Conservation (phyloP, 2,329 filamentous ascomycete genomes). For the Pezicula neosporulosa region DNA sequence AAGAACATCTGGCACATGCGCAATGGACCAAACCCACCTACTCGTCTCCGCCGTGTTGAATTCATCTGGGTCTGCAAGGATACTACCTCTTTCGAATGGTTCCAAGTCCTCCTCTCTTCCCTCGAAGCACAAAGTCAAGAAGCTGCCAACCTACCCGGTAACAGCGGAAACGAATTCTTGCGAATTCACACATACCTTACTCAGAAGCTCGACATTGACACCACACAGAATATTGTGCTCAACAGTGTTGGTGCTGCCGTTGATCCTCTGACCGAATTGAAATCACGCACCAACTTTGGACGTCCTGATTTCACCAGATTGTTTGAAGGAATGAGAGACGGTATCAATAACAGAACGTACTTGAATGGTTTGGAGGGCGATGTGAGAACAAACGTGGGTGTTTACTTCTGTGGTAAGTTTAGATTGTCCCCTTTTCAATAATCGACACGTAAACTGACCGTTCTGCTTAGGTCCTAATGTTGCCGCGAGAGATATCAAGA, state of each 20-base stretch:
- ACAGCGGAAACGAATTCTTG: constrained; percentile 77
- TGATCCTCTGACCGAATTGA: constrained; percentile 90
- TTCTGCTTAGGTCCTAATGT: constrained; percentile 24
- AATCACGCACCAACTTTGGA: constrained; percentile 88
- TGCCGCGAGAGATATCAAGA: constrained; percentile 77
- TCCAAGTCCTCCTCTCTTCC: constrained; percentile 87
- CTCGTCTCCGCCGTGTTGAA: constrained; percentile 87
- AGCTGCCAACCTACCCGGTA: constrained; percentile 63
- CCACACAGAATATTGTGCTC: constrained; percentile 92
- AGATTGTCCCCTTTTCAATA: constrained; percentile 44
- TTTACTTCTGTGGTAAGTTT: constrained; percentile 92
- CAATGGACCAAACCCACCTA: constrained; percentile 82
- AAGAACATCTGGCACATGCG: constrained; percentile 99
- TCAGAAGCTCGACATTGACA: constrained; percentile 87
- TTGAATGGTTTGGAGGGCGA: constrained; percentile 76
- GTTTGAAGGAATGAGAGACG: constrained; percentile 81
- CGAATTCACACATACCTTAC: constrained; percentile 98
- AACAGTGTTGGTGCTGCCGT: constrained; percentile 87
- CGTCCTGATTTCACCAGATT: constrained; percentile 83
- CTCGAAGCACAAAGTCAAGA: constrained; percentile 82
- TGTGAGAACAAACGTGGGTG: constrained; percentile 81
- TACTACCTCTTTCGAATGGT: constrained; percentile 96
- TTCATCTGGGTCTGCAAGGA: constrained; percentile 99
- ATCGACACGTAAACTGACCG: background rate
- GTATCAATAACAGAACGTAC: constrained; percentile 82